phyloP scores from a whole-genome alignment of 2,329 filamentous ascomycete species.

The Aspergillus pseudoviridinutans region DNA sequence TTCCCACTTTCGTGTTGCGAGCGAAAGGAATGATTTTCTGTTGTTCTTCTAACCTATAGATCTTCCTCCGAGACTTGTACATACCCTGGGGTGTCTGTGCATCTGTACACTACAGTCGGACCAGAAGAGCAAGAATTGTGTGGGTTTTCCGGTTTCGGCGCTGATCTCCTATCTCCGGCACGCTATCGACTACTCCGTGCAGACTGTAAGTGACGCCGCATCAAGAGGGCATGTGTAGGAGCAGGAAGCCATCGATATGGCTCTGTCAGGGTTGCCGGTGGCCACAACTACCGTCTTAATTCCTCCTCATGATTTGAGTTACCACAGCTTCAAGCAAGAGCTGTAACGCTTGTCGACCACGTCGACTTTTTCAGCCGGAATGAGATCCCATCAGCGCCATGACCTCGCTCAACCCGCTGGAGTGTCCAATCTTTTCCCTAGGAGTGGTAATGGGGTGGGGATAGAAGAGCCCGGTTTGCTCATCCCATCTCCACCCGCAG shows the following conservation, averaged over 20 bases:
- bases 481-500: conserved; percentile 38
- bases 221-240: not conserved
- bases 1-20: conserved; percentile 38
- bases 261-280: not conserved
- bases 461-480: conserved; percentile 28
- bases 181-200: not conserved
- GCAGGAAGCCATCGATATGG: not conserved
- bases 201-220: conserved; percentile 8
- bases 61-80: conserved; percentile 39
- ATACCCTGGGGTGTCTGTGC: conserved; percentile 38
- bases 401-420: conserved; percentile 29
- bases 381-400: conserved; percentile 31
- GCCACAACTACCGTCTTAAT: not conserved
- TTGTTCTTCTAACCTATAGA: conserved; percentile 34
- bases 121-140: conserved; percentile 36
- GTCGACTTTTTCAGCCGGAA: conserved; percentile 16
- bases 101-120: conserved; percentile 38
- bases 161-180: conserved; percentile 8
- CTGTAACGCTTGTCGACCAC: not conserved
- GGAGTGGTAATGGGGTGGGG: conserved; percentile 27
- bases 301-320: not conserved
- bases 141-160: conserved; percentile 27
- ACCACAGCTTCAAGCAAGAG: not conserved
- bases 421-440: conserved; percentile 11
- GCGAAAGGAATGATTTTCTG: conserved; percentile 39